These are phyloP conservation scores for Candida yuanshanica DNA, from an alignment of 805 yeast species.

Conservation along the genomic window DNA sequence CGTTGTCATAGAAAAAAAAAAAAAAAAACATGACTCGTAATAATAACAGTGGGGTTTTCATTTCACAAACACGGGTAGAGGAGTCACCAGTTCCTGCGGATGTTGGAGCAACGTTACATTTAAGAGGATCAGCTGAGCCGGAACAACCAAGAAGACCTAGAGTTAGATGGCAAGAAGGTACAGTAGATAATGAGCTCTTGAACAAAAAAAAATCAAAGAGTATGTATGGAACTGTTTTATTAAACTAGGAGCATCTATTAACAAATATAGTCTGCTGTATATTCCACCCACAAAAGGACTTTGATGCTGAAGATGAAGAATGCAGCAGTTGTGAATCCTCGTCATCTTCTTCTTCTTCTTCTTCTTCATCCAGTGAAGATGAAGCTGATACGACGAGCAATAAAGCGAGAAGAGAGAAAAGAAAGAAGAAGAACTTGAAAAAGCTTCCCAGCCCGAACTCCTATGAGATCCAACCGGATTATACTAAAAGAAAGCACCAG, in stretches of 20 bases:
- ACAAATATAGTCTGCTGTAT: conserved; percentile 61
- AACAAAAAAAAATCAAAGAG: conserved; percentile 83
- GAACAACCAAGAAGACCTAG: conserved; percentile 32
- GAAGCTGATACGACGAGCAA: conserved; percentile 26
- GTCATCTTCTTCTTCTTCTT: conserved; percentile 18
- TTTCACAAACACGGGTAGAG: not conserved
- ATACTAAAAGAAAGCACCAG: conserved; percentile 26
- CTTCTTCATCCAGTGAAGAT: conserved; percentile 33
- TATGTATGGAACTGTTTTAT: conserved; percentile 18
- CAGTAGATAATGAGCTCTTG: conserved; percentile 86
- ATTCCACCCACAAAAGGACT: conserved; percentile 67
- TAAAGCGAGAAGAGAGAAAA: conserved; percentile 27
- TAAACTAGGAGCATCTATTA: not conserved
- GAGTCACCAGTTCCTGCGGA: not conserved
- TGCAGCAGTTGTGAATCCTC: conserved; percentile 27
- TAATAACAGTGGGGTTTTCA: not conserved
- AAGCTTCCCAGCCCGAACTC: conserved; percentile 61
- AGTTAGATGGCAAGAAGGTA: conserved; percentile 82
- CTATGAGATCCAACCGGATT: conserved; percentile 80
- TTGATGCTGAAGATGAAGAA: conserved; percentile 40
- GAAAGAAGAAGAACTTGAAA: conserved; percentile 27
- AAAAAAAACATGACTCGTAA: not conserved
- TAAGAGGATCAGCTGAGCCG: conserved; percentile 19
- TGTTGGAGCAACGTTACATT: conserved; percentile 9
- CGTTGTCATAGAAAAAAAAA: not conserved